These are phyloP conservation scores for Sphagnum contortum DNA, from an alignment of 225 moss, liverwort and hornwort genomes.

Conservation along the genomic window DNA sequence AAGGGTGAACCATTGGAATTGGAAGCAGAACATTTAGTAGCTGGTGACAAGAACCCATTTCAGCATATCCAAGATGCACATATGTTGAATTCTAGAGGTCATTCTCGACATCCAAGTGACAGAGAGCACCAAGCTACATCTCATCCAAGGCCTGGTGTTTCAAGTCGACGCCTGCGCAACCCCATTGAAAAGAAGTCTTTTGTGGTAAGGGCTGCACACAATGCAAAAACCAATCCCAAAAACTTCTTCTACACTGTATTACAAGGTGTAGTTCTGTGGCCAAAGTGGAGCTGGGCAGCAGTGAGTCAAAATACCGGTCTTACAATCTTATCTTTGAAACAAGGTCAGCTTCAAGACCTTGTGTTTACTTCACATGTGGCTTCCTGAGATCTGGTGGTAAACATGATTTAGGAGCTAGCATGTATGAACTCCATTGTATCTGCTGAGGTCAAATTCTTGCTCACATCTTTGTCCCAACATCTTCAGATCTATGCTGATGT, in stretches of 20 bases:
- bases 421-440: too few relatives aligned
- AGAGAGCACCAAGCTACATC: neutral
- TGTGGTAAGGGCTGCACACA: conserved; percentile 64
- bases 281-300: conserved; percentile 71
- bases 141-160: neutral
- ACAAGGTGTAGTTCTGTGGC: conserved; percentile 69
- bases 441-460: too few relatives aligned
- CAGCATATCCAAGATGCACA: conserved; percentile 22
- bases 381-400: too few relatives aligned
- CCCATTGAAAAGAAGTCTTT: conserved; percentile 61
- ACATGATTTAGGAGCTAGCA: too few relatives aligned
- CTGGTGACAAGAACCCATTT: conserved; percentile 14
- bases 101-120: neutral
- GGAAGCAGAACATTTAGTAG: conserved; percentile 9
- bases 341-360: conserved; percentile 28
- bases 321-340: conserved; percentile 50
- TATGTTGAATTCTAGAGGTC: conserved; percentile 2
- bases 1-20: conserved; percentile 5
- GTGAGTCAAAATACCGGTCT: conserved; percentile 39
- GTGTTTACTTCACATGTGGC: too few relatives aligned
- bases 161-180: conserved; percentile 36
- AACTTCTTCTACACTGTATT: conserved; percentile 51
- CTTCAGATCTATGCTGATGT: too few relatives aligned
- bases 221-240: conserved; percentile 42
- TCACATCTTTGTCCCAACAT: too few relatives aligned